These are phyloP conservation scores for Asterochloris erici DNA, from an alignment of 139 green algal species.

Conservation along the genomic window DNA sequence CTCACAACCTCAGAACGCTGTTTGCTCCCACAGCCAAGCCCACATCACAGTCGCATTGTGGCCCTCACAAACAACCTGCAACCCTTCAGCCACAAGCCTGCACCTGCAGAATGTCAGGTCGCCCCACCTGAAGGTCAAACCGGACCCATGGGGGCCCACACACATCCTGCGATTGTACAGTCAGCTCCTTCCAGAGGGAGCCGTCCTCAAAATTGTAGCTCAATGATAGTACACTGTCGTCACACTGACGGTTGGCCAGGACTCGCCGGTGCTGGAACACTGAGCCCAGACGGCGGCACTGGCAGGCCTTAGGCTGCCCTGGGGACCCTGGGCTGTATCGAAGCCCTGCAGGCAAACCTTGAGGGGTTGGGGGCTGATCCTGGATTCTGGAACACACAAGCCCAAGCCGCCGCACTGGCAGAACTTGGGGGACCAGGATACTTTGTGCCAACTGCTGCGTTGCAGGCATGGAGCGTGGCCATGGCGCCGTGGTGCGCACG, in stretches of 20 bases:
- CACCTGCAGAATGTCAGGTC: not conserved
- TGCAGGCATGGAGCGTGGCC: too few relatives aligned
- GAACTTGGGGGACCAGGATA: too few relatives aligned
- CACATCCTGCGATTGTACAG: not conserved
- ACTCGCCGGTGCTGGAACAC: constrained; percentile 52
- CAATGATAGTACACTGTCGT: not conserved
- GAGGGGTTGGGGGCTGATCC: not conserved
- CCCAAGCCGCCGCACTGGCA: not conserved
- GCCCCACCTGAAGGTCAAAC: constrained; percentile 12
- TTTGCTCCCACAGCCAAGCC: not conserved
- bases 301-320: constrained; percentile 31
- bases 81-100: not conserved
- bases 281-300: constrained; percentile 37
- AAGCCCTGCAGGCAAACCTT: not conserved
- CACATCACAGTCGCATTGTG: too few relatives aligned
- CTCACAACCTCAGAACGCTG: not conserved
- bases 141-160: not conserved
- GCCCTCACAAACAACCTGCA: too few relatives aligned
- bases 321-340: constrained; percentile 7
- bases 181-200: constrained; percentile 20
- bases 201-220: constrained; percentile 1
- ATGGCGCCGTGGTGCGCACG: too few relatives aligned
- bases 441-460: too few relatives aligned
- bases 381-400: not conserved
- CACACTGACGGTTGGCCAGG: constrained; percentile 40